Percentiles rank a stretch among this genome's conserved stretches.
Conservation (phyloP, 768 basidiomycete species). For the Auriculariales sp. region DNA sequence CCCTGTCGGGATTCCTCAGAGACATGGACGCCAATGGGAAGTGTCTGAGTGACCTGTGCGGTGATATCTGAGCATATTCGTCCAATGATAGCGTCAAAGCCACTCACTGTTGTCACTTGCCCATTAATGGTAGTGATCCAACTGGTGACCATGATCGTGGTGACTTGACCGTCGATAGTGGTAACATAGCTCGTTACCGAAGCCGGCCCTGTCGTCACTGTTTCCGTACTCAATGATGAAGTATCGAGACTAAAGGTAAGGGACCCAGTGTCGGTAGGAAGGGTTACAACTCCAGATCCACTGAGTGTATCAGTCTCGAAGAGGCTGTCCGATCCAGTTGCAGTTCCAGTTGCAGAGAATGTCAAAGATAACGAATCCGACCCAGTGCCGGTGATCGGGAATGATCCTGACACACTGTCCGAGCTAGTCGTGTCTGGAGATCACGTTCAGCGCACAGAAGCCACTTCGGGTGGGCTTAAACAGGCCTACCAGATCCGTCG, state of each 20-base stretch:
- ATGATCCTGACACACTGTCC: background rate
- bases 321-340: background rate
- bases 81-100: too few relatives aligned
- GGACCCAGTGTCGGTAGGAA: background rate
- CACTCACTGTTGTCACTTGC: background rate
- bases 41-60: too few relatives aligned
- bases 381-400: background rate
- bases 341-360: background rate
- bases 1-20: background rate
- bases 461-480: too few relatives aligned
- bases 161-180: background rate
- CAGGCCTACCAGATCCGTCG: background rate
- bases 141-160: background rate
- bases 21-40: background rate
- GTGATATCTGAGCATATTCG: too few relatives aligned
- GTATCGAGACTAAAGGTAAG: background rate
- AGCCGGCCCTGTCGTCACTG: background rate
- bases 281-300: background rate
- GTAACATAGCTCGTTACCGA: background rate
- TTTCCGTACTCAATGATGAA: background rate
- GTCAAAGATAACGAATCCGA: background rate
- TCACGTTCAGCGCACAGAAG: background rate
- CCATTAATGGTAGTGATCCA: background rate
- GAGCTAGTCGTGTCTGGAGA: background rate
- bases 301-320: background rate